phyloP scores from a whole-genome alignment of 2,329 filamentous ascomycete species.

The Aspergillus neotritici region DNA sequence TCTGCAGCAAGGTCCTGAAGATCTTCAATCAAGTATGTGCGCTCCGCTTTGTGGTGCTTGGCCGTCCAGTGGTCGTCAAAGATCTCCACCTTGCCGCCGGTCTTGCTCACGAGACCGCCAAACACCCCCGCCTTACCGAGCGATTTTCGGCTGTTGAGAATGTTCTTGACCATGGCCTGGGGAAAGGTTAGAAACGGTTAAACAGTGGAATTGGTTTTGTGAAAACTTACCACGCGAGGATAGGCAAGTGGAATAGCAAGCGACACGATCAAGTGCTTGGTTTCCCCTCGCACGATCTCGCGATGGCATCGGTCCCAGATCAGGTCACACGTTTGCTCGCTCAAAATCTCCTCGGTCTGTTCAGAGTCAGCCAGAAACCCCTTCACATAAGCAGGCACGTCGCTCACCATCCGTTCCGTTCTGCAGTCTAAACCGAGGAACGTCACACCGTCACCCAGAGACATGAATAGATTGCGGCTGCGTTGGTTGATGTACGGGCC shows the following conservation, averaged over 20 bases:
- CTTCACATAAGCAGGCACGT: not conserved
- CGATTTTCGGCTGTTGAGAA: slow-evolving; percentile 80
- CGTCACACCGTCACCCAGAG: slow-evolving; percentile 69
- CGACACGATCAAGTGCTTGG: slow-evolving; percentile 83
- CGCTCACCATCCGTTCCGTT: slow-evolving; percentile 68
- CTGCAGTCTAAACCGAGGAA: slow-evolving; percentile 86
- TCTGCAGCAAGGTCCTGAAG: slow-evolving; percentile 89
- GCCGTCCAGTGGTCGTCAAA: slow-evolving; percentile 97
- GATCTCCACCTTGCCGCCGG: slow-evolving; percentile 87
- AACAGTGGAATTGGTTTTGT: slow-evolving; percentile 24
- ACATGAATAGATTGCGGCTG: slow-evolving; percentile 81
- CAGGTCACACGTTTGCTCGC: slow-evolving; percentile 74
- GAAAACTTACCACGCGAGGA: slow-evolving; percentile 60
- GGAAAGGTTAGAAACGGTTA: slow-evolving; percentile 24
- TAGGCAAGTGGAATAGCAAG: slow-evolving; percentile 80
- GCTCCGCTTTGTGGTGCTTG: slow-evolving; percentile 86
- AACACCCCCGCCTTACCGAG: slow-evolving; percentile 76
- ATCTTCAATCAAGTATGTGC: slow-evolving; percentile 80
- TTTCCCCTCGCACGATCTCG: slow-evolving; percentile 76
- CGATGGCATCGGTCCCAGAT: slow-evolving; percentile 79
- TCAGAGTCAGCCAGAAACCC: slow-evolving; percentile 17
- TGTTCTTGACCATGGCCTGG: slow-evolving; percentile 60
- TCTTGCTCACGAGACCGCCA: slow-evolving; percentile 74
- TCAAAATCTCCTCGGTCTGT: slow-evolving; percentile 68
- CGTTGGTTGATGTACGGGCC: slow-evolving; percentile 87